A percentile compares a stretch with the other conserved stretches of the same genome.
These are phyloP conservation scores for Diaporthe sp. DNA, from an alignment of 2,329 filamentous ascomycete species.

Conservation along the genomic window DNA sequence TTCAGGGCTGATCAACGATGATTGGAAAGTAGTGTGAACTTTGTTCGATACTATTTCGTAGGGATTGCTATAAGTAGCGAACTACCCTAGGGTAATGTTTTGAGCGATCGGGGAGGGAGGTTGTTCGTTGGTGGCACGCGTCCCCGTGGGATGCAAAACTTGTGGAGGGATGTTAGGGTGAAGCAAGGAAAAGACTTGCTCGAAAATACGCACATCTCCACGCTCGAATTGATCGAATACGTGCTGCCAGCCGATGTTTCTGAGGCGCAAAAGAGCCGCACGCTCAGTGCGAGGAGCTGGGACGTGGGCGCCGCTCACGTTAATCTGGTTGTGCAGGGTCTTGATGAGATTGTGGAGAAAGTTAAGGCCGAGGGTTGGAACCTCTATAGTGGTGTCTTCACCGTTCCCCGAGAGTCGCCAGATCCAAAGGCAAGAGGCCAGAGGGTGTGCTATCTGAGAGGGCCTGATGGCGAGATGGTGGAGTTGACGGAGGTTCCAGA, in stretches of 20 bases:
- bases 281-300: neutral
- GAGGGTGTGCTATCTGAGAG: conserved; percentile 12
- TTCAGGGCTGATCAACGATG: no score
- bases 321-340: conserved; percentile 17
- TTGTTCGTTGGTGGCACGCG: no score
- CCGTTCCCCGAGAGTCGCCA: neutral
- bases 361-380: conserved; percentile 12
- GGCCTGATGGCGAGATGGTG: conserved; percentile 13
- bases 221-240: conserved; percentile 24
- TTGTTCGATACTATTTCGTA: no score
- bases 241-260: conserved; percentile 3
- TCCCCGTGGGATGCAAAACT: no score
- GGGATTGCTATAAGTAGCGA: no score
- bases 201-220: conserved; percentile 1
- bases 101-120: no score
- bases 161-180: no score
- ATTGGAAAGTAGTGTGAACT: no score
- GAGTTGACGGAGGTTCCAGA: conserved; percentile 14
- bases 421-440: neutral
- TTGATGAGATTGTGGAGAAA: conserved; percentile 8
- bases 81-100: no score
- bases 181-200: no score
- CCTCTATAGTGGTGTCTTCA: conserved; percentile 3
- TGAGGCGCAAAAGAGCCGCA: conserved; percentile 2
- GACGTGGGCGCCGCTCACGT: conserved; percentile 9